These are phyloP conservation scores for Neostapfia colusana DNA, from an alignment of 176 grass and related monocot genomes.

Conservation along the genomic window DNA sequence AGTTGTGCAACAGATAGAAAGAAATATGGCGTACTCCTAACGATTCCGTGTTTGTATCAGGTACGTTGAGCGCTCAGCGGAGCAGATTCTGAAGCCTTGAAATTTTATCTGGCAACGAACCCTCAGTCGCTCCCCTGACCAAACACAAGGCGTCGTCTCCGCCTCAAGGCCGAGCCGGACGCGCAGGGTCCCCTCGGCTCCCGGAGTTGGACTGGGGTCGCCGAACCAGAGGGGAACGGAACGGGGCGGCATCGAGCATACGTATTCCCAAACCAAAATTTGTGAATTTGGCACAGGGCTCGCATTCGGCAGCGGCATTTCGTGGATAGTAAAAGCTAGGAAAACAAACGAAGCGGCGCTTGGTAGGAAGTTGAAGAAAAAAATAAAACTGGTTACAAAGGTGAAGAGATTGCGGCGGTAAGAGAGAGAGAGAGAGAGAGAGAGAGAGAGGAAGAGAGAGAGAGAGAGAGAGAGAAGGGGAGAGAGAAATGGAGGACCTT, in stretches of 20 bases:
- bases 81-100: not conserved
- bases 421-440: not conserved
- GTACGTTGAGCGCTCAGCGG: not conserved
- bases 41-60: not conserved
- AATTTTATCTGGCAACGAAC: not conserved
- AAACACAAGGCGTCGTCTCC: not conserved
- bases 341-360: not conserved
- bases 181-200: not conserved
- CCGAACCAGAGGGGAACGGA: not conserved
- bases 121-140: not conserved
- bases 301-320: conserved; percentile 15
- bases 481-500: conserved; percentile 44
- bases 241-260: not conserved
- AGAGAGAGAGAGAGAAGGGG: too few relatives aligned
- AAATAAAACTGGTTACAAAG: too few relatives aligned
- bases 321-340: not conserved
- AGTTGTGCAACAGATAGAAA: not conserved
- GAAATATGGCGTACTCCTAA: not conserved
- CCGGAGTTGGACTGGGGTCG: not conserved
- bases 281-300: not conserved
- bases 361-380: not conserved
- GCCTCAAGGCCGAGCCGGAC: not conserved
- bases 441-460: too few relatives aligned
- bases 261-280: not conserved
- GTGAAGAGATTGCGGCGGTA: not conserved